phyloP scores from a whole-genome alignment of 2,329 filamentous ascomycete species.

The Chrysoporthe deuterocubensis region DNA sequence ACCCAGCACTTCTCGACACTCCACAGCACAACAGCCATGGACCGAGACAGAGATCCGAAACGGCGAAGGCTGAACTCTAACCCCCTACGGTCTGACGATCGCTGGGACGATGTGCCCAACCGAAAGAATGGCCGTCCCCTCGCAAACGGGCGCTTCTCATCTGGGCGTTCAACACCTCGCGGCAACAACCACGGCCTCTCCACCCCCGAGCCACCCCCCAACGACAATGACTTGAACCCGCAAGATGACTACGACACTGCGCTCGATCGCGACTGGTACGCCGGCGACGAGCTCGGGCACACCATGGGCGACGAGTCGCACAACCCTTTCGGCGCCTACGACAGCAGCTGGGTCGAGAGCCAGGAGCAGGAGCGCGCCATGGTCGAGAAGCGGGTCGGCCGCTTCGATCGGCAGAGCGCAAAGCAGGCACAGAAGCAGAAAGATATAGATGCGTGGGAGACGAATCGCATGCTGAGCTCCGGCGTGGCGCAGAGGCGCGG shows the following conservation, averaged over 20 bases:
- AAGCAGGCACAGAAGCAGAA: conserved; percentile 84
- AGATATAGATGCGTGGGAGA: conserved; percentile 98
- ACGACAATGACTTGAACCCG: conserved; percentile 54
- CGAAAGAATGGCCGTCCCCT: conserved; percentile 44
- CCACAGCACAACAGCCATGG: conserved; percentile 31
- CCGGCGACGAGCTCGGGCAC: conserved; percentile 80
- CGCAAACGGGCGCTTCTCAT: conserved; percentile 40
- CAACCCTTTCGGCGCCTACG: conserved; percentile 83
- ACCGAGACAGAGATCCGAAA: conserved; percentile 43
- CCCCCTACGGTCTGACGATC: conserved; percentile 56
- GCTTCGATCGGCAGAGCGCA: conserved; percentile 68
- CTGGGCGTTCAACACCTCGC: conserved; percentile 36
- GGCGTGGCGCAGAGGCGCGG: conserved; percentile 88
- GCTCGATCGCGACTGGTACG: conserved; percentile 92
- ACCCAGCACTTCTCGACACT: neutral
- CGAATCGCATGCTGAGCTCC: conserved; percentile 96
- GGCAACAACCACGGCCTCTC: conserved; percentile 37
- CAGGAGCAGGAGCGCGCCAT: conserved; percentile 74
- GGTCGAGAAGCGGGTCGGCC: conserved; percentile 78
- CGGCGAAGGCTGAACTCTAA: conserved; percentile 69
- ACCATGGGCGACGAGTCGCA: conserved; percentile 90
- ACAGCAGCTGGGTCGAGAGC: conserved; percentile 70
- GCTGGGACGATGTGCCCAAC: conserved; percentile 58
- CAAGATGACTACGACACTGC: conserved; percentile 74
- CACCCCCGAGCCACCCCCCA: conserved; percentile 45